These are phyloP conservation scores for Fraxinus angustifolia DNA, from an alignment of 305 asterid genomes.

Conservation along the genomic window DNA sequence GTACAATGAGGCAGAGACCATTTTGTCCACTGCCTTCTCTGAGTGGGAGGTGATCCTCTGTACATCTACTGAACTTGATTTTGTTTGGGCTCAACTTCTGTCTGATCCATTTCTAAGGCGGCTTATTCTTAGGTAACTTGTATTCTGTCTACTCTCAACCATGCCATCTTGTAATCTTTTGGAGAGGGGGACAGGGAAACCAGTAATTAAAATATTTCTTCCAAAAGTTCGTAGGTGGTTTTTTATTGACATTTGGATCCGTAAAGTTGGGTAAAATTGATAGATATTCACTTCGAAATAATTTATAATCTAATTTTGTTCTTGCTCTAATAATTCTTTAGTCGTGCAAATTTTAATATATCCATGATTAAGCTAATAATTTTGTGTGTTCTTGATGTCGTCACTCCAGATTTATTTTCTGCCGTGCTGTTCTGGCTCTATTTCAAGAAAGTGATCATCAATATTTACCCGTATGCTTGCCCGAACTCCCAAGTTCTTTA, in stretches of 20 bases:
- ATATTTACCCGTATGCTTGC: constrained; percentile 68
- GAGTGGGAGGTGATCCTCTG: constrained; percentile 92
- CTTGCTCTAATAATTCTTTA: background rate
- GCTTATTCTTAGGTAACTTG: constrained; percentile 72
- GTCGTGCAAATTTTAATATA: background rate
- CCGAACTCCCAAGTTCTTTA: constrained; percentile 68
- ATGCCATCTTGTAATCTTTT: background rate
- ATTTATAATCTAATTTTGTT: background rate
- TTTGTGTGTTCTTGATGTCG: constrained; percentile 7
- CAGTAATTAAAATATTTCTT: background rate
- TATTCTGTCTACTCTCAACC: constrained; percentile 13
- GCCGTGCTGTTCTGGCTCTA: constrained; percentile 72
- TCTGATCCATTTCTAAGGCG: constrained; percentile 84
- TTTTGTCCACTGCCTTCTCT: constrained; percentile 71
- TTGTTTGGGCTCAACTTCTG: constrained; percentile 92
- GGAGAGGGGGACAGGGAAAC: background rate
- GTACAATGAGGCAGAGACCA: constrained; percentile 46
- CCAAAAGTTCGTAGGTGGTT: background rate
- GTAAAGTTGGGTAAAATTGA: background rate
- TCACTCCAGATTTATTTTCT: constrained; percentile 75
- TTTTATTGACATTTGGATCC: background rate
- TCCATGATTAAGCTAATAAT: constrained; percentile 7
- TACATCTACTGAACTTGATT: constrained; percentile 63
- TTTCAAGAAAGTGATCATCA: constrained; percentile 53
- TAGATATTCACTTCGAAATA: background rate